Base-by-base conservation (phyloP, 139 green algal genomes). In the Chlamydomonas applanata region DNA sequence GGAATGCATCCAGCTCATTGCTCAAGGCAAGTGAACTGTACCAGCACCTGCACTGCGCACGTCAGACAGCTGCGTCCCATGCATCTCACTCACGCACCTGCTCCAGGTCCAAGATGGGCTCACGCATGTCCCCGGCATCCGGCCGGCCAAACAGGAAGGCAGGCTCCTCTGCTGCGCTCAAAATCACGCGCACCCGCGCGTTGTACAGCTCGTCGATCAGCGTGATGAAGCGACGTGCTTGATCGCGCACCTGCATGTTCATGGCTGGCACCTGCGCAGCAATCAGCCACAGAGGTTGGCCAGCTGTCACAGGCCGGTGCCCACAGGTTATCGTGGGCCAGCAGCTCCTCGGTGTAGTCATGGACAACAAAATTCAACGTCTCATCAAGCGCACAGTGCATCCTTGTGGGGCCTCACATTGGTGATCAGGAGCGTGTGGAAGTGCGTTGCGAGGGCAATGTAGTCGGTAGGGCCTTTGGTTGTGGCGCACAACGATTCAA, bases 191-290 rank as follows among this genome's bases (percentile, higher is more conserved):
- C 61, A 76, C 71, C 53, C 82, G 73, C 2, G 73, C 62, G 65
- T 92, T 89, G 79, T 92, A 91, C 56, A 93, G 71, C 82, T 97
- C 93, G 60, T 97, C 93, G 1, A 97, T 60, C 14, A 97, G 82
- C 0, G 88, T 95, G 82, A 97, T 97, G 88, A 97, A 97, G 59
- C 93, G 89, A 2, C 91, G 85, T 0, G 93, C 93, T 73, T 92
- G 79, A 78, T 97, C 92, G 0, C 89, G 78, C 49, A 85, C 82
- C 69, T 89, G 76, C 79, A 96, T 85, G 45, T 73, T 87, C 84
- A 97, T 87, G 27, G 82, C 72, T 0, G 92, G 92, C 14, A 97
- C 78, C 40, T 49, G 40, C 40, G 11, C n/a, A n/a, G n/a, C n/a
- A n/a, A n/a, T n/a, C n/a, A n/a, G n/a, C n/a, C n/a, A n/a, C n/a